Base-by-base conservation (phyloP, 2,329 filamentous ascomycete genomes). In the Catunica adiposa region DNA sequence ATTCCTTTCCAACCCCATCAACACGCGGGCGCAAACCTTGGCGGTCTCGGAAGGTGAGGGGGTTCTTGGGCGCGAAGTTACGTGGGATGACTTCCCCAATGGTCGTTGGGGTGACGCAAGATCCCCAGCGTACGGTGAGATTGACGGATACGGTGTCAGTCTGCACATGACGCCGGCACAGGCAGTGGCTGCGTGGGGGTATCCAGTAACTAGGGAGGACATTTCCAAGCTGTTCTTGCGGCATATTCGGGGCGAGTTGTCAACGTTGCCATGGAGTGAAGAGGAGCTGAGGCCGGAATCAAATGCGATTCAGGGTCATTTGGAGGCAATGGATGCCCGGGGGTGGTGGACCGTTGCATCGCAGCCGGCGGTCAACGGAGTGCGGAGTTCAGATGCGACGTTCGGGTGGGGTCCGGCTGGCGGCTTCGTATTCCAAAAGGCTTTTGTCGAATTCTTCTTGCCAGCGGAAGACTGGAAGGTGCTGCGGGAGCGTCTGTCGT, bases 61-160 rank as follows among this genome's bases (percentile, higher is more conserved):
- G 23, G 78, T 85, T 2, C 74, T 96, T 5, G 92, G 90, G 9
- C 79, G 92, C 52, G 90, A 97, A 73, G 92, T 92, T 34, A 98
- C 92, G 0, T 98, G 92, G 92, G 92, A 98, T 64, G 92, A 98
- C 65, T 98, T 89, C 68, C 90, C 90, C 60, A 97, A 97, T 71
- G 92, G 90, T 26, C 80, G 90, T 56, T 97, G 90, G 82, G 90
- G 90, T 65, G 90, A 96, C 64, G 86, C 89, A 3, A 80, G 90
- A 54, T 95, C 89, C 2, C 89, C 89, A 1, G 90, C 90, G 0
- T 97, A 94, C 65, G 90, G 90, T 63, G 89, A 96, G 68, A 96
- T 96, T 58, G 89, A 97, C 65, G 90, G 90, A n/a, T 97, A 97
- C 66, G 92, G 92, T 9, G 89, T 94, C n/a, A 92, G 84, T 56